Evolutionary conservation across 2,329 filamentous ascomycete genomes (phyloP).

Genomic region (Cercospora sp.): DNA sequence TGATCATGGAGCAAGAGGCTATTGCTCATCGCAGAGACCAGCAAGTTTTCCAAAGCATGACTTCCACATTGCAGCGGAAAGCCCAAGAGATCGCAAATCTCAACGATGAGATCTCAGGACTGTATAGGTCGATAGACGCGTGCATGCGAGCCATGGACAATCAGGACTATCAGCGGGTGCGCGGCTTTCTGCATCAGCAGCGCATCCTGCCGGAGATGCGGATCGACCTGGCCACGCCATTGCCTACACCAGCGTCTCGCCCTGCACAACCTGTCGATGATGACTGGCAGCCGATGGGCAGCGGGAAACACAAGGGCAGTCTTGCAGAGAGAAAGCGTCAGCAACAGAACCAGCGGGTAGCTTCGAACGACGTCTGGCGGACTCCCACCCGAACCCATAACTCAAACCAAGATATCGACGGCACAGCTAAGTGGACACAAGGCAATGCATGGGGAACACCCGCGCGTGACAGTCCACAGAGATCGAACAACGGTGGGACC

Average conservation of each 20-base stretch:
- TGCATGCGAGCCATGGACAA: constrained; percentile 19
- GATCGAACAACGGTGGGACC: not conserved
- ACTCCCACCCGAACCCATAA: not conserved
- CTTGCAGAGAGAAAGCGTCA: constrained; percentile 15
- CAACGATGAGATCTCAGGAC: constrained; percentile 14
- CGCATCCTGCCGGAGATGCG: constrained; percentile 19
- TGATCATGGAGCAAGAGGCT: constrained; percentile 23
- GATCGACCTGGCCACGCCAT: constrained; percentile 12
- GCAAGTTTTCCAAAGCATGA: constrained; percentile 19
- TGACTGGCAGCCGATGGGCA: constrained; percentile 19
- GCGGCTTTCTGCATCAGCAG: constrained; percentile 13
- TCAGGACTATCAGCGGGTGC: constrained; percentile 13
- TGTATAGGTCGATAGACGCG: constrained; percentile 18
- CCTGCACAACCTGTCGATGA: constrained; percentile 1
- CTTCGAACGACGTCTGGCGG: not conserved
- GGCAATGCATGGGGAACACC: constrained; percentile 3
- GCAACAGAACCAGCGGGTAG: constrained; percentile 7
- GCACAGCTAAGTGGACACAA: constrained; percentile 13
- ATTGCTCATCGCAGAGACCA: constrained; percentile 16
- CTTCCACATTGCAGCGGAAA: constrained; percentile 16
- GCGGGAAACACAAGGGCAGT: not conserved
- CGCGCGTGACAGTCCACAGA: constrained; percentile 1
- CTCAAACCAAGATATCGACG: constrained; percentile 16
- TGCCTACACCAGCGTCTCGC: constrained; percentile 8
- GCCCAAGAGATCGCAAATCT: constrained; percentile 14